Base-by-base conservation (phyloP, 768 basidiomycete genomes). In the Erythrobasidium yunnanense region DNA sequence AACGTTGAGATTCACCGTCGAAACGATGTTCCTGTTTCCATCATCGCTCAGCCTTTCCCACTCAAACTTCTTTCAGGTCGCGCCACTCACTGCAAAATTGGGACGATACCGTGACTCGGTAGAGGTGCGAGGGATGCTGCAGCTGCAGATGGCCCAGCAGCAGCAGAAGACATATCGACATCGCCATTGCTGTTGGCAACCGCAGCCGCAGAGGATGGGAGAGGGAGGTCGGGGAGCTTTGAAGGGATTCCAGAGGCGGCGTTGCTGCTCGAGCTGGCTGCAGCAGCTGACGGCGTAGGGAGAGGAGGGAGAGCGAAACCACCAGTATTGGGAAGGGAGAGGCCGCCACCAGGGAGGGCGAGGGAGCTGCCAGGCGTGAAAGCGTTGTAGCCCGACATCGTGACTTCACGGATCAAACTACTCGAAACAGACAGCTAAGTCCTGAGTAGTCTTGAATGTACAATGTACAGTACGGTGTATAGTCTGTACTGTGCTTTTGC, bases 1-100 rank as follows among this genome's bases (percentile, higher is more conserved):
- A 70, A 92, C 96, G 77, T 95, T 93, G 27, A 99, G 83, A 74
- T 96, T 97, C 77, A 97, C 93, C 4, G 95, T 99, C 4, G 95
- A 93, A 71, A 99, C 95, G 68, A 97, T 97, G 79, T 97, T 99
- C 54, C 55, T 63, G 45, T 13, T n/a, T n/a, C n/a, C n/a, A n/a
- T n/a, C n/a, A n/a, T n/a, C n/a, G n/a, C n/a, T n/a, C n/a, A n/a
- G n/a, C n/a, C n/a, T n/a, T n/a, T n/a, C n/a, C n/a, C n/a, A n/a
- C n/a, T n/a, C n/a, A n/a, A 25, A 20, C 2, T 1, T 1, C 8
- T 27, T 38, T 47, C 27, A 51, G 34, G 32, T 32, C 13, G n/a
- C 45, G 34, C 47, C 35, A 60, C 80, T 74, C 72, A 81, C 83
- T 99, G 93, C 55, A 99, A 81, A 1, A 91, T 96, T n/a, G 93